Evolutionary conservation across 2,329 filamentous ascomycete species (phyloP).

Genomic region (Cytospora leucostoma): DNA sequence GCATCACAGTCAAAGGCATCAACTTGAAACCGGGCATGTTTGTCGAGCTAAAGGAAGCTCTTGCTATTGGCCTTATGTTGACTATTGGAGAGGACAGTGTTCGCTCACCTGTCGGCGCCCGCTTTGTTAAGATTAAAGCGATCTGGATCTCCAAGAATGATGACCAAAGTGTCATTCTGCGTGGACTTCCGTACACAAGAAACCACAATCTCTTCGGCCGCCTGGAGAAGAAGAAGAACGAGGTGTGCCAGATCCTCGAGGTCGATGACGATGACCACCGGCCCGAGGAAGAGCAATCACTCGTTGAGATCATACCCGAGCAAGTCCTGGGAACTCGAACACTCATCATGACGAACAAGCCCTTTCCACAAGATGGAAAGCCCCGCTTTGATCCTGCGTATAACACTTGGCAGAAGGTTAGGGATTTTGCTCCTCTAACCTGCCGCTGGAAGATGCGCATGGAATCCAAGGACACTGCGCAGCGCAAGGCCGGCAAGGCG

Average conservation of each 20-base stretch:
- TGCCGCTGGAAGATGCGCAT: slow-evolving; percentile 53
- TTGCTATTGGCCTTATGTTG: slow-evolving; percentile 20
- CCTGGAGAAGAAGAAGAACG: slow-evolving; percentile 44
- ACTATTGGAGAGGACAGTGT: slow-evolving; percentile 13
- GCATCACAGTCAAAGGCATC: background rate
- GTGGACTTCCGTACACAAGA: slow-evolving; percentile 43
- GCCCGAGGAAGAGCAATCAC: slow-evolving; percentile 38
- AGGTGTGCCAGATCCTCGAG: slow-evolving; percentile 47
- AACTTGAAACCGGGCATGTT: background rate
- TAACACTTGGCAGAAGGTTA: slow-evolving; percentile 28
- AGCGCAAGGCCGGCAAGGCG: slow-evolving; percentile 29
- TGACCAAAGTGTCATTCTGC: slow-evolving; percentile 40
- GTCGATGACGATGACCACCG: slow-evolving; percentile 40
- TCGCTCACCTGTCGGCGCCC: slow-evolving; percentile 30
- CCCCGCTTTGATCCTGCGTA: background rate
- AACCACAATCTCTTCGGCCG: slow-evolving; percentile 38
- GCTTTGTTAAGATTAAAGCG: slow-evolving; percentile 46
- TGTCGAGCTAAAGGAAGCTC: background rate
- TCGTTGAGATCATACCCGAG: slow-evolving; percentile 44
- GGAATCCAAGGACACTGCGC: slow-evolving; percentile 34
- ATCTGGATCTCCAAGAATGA: slow-evolving; percentile 35
- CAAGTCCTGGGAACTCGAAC: slow-evolving; percentile 44
- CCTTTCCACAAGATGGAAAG: slow-evolving; percentile 39
- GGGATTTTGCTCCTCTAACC: slow-evolving; percentile 44
- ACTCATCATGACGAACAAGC: slow-evolving; percentile 57